phyloP scores from a whole-genome alignment of 352 stramenopile species.

The Phytophthora multivora region DNA sequence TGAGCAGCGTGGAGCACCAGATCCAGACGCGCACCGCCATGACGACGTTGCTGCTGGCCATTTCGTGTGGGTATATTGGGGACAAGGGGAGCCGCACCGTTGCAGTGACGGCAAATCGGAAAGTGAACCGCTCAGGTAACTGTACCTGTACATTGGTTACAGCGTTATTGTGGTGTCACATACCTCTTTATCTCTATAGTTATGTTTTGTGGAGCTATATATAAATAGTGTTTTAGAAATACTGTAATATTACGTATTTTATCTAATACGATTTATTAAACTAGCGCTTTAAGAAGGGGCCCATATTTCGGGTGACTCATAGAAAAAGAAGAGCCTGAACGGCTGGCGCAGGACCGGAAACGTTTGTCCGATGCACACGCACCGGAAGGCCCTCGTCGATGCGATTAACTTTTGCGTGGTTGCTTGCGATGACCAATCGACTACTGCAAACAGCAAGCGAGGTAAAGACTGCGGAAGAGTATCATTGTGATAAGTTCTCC shows the following conservation, averaged over 20 bases:
- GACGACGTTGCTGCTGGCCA: conserved; percentile 18
- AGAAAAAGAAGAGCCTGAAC: conserved; percentile 10
- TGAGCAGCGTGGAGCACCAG: conserved; percentile 32
- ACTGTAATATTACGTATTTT: not conserved
- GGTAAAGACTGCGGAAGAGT: no score
- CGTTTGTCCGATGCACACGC: not conserved
- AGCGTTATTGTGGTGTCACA: not conserved
- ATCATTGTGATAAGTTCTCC: no score
- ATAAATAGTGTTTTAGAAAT: not conserved
- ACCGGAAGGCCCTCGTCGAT: not conserved
- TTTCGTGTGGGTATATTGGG: not conserved
- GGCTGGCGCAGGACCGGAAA: not conserved
- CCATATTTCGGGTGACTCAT: conserved; percentile 17
- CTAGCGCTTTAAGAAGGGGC: not conserved
- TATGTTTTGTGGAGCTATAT: not conserved
- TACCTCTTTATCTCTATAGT: not conserved
- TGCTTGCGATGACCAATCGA: no score
- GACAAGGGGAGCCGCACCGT: not conserved
- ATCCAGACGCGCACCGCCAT: conserved; percentile 34
- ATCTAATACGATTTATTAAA: not conserved
- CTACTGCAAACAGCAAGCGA: no score
- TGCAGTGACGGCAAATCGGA: conserved; percentile 13
- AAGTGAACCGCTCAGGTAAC: conserved; percentile 6
- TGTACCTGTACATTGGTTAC: not conserved
- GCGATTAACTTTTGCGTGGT: no score